Evolutionary conservation across 164 flowering plant genomes (phyloP).

Genomic region (Cinnamomum micranthum): DNA sequence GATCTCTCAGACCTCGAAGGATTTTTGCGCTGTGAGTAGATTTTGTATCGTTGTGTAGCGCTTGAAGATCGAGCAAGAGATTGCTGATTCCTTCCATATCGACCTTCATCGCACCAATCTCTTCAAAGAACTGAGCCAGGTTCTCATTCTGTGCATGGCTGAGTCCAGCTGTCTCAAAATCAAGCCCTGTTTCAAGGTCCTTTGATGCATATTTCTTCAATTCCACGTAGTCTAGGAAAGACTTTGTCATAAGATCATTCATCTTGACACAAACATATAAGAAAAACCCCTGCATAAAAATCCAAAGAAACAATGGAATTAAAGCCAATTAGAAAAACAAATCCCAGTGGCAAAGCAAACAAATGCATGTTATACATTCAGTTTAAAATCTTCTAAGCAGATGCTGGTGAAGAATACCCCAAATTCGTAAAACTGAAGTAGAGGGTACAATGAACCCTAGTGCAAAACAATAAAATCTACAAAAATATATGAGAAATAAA

Average conservation of each 20-base stretch:
- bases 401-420: too few relatives aligned
- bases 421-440: too few relatives aligned
- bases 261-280: slow-evolving; percentile 26
- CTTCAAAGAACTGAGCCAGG: slow-evolving; percentile 55
- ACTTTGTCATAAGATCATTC: slow-evolving; percentile 91
- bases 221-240: slow-evolving; percentile 78
- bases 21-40: slow-evolving; percentile 54
- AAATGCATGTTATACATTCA: too few relatives aligned
- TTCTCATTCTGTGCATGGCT: slow-evolving; percentile 48
- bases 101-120: slow-evolving; percentile 44
- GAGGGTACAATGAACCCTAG: too few relatives aligned
- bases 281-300: background rate
- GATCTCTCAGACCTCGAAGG: slow-evolving; percentile 63
- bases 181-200: slow-evolving; percentile 48
- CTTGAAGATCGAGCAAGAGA: slow-evolving; percentile 54
- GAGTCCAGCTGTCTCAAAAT: slow-evolving; percentile 37
- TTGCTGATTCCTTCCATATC: slow-evolving; percentile 61
- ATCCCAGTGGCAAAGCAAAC: too few relatives aligned
- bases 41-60: slow-evolving; percentile 58
- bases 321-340: too few relatives aligned
- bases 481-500: too few relatives aligned
- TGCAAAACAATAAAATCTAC: too few relatives aligned
- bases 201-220: slow-evolving; percentile 71
- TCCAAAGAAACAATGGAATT: background rate
- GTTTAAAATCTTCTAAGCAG: too few relatives aligned